phyloP scores from a whole-genome alignment of 106 monocot genomes.

The Cymbidium sinense region DNA sequence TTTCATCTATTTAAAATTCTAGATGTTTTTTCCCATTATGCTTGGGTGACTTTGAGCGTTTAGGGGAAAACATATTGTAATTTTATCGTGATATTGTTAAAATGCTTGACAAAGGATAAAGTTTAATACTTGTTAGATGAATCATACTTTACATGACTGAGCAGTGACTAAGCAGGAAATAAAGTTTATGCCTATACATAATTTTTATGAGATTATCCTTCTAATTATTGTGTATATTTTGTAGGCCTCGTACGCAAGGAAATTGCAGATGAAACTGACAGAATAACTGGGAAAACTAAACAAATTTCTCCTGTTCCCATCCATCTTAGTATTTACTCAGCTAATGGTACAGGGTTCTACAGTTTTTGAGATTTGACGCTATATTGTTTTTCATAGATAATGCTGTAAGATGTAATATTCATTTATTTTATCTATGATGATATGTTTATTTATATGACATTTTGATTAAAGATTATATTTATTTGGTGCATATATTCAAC shows the following conservation, averaged over 20 bases:
- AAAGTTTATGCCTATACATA: neutral
- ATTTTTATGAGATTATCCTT: neutral
- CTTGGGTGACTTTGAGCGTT: neutral
- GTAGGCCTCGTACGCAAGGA: slow-evolving; percentile 81
- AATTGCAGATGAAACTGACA: slow-evolving; percentile 84
- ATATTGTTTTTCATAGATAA: neutral
- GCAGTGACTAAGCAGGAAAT: neutral
- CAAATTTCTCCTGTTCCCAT: slow-evolving; percentile 87
- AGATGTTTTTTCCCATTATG: neutral
- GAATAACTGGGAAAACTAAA: slow-evolving; percentile 84
- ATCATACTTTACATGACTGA: neutral
- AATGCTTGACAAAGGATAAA: neutral
- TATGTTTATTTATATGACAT: neutral
- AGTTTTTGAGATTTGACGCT: neutral
- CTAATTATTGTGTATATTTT: slow-evolving; percentile 4
- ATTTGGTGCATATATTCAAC: neutral
- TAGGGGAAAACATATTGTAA: neutral
- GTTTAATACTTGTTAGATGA: neutral
- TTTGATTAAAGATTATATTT: neutral
- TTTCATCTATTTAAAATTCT: neutral
- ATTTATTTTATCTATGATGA: neutral
- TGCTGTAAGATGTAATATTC: neutral
- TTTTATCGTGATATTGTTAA: neutral
- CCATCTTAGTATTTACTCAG: slow-evolving; percentile 90
- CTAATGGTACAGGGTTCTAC: slow-evolving; percentile 40